Conservation (phyloP, 139 green algal genomes). For the Coelastrella sp. region DNA sequence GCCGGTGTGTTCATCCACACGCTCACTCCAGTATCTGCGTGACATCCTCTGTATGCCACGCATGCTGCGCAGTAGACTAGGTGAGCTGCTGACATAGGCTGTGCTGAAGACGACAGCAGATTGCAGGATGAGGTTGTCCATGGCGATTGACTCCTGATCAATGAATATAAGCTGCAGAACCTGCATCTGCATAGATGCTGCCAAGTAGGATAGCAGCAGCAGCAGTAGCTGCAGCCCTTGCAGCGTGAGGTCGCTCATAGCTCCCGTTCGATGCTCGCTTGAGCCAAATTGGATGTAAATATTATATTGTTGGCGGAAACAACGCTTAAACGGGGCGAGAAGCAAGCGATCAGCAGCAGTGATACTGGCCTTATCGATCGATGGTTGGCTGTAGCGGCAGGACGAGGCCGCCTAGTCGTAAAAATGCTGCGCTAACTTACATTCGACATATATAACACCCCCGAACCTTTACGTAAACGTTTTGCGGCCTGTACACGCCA, state of each 20-base stretch:
- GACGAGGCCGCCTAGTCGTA: neutral
- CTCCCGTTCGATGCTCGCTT: neutral
- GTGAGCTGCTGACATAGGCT: neutral
- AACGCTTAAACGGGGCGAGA: neutral
- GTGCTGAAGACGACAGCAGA: neutral
- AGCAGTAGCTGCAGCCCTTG: neutral
- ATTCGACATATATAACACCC: too few species aligned
- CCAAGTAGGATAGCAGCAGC: neutral
- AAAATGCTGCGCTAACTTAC: neutral
- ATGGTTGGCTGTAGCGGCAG: neutral
- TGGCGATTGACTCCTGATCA: neutral
- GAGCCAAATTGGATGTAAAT: neutral
- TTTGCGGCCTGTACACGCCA: neutral
- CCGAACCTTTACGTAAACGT: too few species aligned
- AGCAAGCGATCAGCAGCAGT: neutral
- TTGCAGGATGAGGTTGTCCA: neutral
- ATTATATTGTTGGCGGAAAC: neutral
- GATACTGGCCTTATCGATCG: neutral
- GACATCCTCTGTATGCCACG: neutral
- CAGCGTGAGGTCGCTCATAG: neutral
- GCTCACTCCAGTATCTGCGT: neutral
- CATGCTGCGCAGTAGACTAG: neutral
- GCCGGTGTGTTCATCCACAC: neutral
- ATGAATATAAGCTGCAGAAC: neutral
- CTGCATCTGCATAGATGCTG: neutral